phyloP scores from a whole-genome alignment of 2,329 filamentous ascomycete genomes.

The Coniochaeta ligniaria region DNA sequence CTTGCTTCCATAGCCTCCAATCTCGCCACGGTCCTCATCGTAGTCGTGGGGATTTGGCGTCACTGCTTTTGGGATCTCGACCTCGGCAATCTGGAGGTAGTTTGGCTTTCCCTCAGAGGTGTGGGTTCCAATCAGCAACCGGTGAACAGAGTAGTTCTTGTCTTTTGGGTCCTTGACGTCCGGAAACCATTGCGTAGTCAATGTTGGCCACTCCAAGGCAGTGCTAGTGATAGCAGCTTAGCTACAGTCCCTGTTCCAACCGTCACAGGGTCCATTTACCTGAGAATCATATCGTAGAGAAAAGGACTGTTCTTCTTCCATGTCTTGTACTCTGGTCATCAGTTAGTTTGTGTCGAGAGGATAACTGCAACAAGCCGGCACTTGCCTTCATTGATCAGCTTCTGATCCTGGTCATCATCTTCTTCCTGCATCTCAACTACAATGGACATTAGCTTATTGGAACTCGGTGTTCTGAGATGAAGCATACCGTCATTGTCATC shows the following conservation, averaged over 20 bases:
- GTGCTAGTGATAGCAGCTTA: slow-evolving; percentile 44
- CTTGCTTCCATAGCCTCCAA: slow-evolving; percentile 78
- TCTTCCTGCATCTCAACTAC: slow-evolving; percentile 55
- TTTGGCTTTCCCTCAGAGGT: slow-evolving; percentile 81
- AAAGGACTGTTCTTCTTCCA: slow-evolving; percentile 99
- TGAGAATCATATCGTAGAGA: slow-evolving; percentile 95
- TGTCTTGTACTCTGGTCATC: slow-evolving; percentile 81
- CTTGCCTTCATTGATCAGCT: slow-evolving; percentile 86
- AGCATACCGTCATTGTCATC: slow-evolving; percentile 42
- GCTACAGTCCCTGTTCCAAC: slow-evolving; percentile 7
- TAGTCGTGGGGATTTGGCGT: slow-evolving; percentile 74
- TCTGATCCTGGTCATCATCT: slow-evolving; percentile 67
- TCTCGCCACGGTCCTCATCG: slow-evolving; percentile 85
- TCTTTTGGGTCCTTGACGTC: slow-evolving; percentile 84
- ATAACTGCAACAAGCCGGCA: neutral
- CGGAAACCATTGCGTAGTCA: slow-evolving; percentile 97
- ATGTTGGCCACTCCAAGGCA: slow-evolving; percentile 92
- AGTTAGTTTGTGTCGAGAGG: slow-evolving; percentile 1
- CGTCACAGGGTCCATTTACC: slow-evolving; percentile 33
- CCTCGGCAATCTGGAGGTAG: slow-evolving; percentile 89
- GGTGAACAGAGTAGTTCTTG: slow-evolving; percentile 81
- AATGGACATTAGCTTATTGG: slow-evolving; percentile 9
- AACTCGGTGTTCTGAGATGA: neutral
- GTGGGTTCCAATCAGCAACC: slow-evolving; percentile 88
- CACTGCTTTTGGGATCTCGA: slow-evolving; percentile 79